Conservation (phyloP, 805 yeast genomes). For the Vanderwaltozyma yarrowii region DNA sequence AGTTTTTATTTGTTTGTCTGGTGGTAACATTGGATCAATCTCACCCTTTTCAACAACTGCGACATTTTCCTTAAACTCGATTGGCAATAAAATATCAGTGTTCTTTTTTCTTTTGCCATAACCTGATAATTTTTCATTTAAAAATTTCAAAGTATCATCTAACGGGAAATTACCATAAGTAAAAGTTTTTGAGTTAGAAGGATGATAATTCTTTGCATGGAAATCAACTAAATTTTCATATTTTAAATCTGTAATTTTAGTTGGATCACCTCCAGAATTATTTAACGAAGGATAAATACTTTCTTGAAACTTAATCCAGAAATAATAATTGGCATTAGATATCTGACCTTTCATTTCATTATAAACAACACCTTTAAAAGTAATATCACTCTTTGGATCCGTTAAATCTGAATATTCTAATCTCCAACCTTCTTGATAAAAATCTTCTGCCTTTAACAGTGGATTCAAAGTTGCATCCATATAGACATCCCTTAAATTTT, state of each 20-base stretch:
- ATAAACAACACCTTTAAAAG: slow-evolving; percentile 90
- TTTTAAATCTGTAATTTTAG: slow-evolving; percentile 57
- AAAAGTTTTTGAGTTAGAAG: slow-evolving; percentile 77
- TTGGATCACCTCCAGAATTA: slow-evolving; percentile 93
- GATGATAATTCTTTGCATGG: slow-evolving; percentile 72
- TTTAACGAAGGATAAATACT: slow-evolving; percentile 74
- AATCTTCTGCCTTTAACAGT: slow-evolving; percentile 64
- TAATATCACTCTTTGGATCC: slow-evolving; percentile 50
- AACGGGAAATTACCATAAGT: slow-evolving; percentile 79
- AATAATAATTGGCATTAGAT: slow-evolving; percentile 77
- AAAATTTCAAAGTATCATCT: slow-evolving; percentile 43
- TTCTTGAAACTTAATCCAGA: slow-evolving; percentile 76
- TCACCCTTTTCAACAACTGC: slow-evolving; percentile 56
- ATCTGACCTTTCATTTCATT: slow-evolving; percentile 98
- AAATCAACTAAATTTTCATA: slow-evolving; percentile 72
- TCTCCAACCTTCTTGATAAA: slow-evolving; percentile 96
- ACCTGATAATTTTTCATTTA: slow-evolving; percentile 39
- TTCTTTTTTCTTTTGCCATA: slow-evolving; percentile 42
- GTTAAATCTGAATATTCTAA: slow-evolving; percentile 58
- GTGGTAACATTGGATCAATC: slow-evolving; percentile 62
- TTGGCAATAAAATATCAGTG: slow-evolving; percentile 31
- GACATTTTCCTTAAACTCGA: slow-evolving; percentile 30
- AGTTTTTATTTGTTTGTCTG: slow-evolving; percentile 60
- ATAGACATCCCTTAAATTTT: slow-evolving; percentile 78
- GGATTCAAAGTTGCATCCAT: slow-evolving; percentile 83